These are phyloP conservation scores for Chaetomium olivaceum DNA, from an alignment of 2,329 filamentous ascomycete genomes.

Conservation along the genomic window DNA sequence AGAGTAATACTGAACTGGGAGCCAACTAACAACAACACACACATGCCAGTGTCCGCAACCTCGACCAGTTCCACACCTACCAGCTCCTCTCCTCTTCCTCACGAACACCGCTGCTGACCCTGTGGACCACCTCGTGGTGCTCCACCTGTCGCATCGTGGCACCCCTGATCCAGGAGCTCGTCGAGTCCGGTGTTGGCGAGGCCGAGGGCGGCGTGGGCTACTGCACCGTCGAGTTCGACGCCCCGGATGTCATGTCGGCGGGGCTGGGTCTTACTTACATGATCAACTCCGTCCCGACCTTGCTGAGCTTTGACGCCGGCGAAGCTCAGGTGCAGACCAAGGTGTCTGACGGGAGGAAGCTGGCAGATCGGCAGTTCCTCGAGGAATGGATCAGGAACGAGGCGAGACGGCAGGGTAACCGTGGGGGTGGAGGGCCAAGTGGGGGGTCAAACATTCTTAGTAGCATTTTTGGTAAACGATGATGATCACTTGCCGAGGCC, in stretches of 20 bases:
- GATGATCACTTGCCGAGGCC: neutral
- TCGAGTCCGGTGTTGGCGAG: slow-evolving; percentile 55
- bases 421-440: slow-evolving; percentile 40
- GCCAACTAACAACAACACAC: no score
- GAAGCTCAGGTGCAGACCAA: slow-evolving; percentile 53
- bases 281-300: slow-evolving; percentile 59
- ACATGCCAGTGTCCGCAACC: slow-evolving; percentile 52
- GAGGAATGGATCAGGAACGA: slow-evolving; percentile 47
- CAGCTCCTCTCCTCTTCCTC: slow-evolving; percentile 56
- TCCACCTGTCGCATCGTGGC: slow-evolving; percentile 53
- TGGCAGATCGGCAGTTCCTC: slow-evolving; percentile 53
- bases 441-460: slow-evolving; percentile 39
- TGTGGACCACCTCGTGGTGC: slow-evolving; percentile 63
- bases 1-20: slow-evolving; percentile 1
- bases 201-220: slow-evolving; percentile 57
- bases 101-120: slow-evolving; percentile 56
- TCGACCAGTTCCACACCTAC: slow-evolving; percentile 56
- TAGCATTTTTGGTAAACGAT: slow-evolving; percentile 43
- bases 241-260: slow-evolving; percentile 55
- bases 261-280: slow-evolving; percentile 56
- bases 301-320: slow-evolving; percentile 58
- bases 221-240: slow-evolving; percentile 57
- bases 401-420: slow-evolving; percentile 43
- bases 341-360: slow-evolving; percentile 49
- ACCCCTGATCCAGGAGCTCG: slow-evolving; percentile 51